A percentile compares a stretch with the other conserved stretches of the same genome.
These are phyloP conservation scores for Termitomyces sp. DNA, from an alignment of 768 basidiomycete genomes.

Conservation along the genomic window DNA sequence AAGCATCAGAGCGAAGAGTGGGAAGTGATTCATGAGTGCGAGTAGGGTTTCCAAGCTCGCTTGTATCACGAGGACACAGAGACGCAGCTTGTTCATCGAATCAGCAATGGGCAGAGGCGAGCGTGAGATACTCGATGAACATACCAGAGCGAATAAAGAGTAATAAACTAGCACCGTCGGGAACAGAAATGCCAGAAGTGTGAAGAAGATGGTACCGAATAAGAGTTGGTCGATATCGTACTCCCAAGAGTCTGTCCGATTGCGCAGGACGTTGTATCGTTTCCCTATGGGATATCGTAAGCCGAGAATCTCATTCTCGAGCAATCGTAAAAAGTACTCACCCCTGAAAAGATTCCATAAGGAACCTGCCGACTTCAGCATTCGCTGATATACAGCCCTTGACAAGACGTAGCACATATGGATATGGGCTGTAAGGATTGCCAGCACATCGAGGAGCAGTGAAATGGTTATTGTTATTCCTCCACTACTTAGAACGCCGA, in stretches of 20 bases:
- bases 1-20: constrained; percentile 85
- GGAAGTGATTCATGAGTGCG: constrained; percentile 89
- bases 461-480: constrained; percentile 71
- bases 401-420: constrained; percentile 67
- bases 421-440: constrained; percentile 70
- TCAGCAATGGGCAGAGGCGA: constrained; percentile 21
- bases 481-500: constrained; percentile 38
- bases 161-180: constrained; percentile 90
- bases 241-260: constrained; percentile 86
- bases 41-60: constrained; percentile 63
- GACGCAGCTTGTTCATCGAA: constrained; percentile 40
- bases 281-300: constrained; percentile 58
- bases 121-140: constrained; percentile 57
- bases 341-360: constrained; percentile 93
- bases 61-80: constrained; percentile 56
- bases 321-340: constrained; percentile 23
- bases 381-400: constrained; percentile 57
- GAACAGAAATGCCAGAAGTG: constrained; percentile 60
- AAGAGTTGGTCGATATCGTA: constrained; percentile 93
- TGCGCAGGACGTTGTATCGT: constrained; percentile 81
- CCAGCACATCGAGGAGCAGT: constrained; percentile 62
- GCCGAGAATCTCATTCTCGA: neutral
- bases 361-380: constrained; percentile 56
- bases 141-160: constrained; percentile 69
- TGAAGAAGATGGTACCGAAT: constrained; percentile 91